Evolutionary conservation across 208 protist species (phyloP).

Genomic region (Leishmania tarentolae): DNA sequence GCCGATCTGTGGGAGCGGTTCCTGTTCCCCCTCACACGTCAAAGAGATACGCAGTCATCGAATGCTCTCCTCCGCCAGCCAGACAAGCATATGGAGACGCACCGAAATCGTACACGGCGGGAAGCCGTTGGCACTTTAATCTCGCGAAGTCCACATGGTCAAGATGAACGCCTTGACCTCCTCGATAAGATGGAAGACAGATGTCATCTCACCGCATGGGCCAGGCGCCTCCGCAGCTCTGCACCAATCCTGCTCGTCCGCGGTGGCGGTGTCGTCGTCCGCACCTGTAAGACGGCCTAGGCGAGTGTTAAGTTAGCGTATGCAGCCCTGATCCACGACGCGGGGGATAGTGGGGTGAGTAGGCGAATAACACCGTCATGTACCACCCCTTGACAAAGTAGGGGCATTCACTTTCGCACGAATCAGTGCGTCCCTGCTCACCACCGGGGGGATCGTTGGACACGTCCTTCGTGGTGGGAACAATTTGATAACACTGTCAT

Average conservation of each 20-base stretch:
- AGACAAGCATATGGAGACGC: constrained; percentile 66
- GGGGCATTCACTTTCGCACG: constrained; percentile 98
- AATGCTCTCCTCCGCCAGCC: constrained; percentile 77
- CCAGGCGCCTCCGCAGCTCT: not conserved
- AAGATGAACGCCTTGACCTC: constrained; percentile 75
- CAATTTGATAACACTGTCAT: constrained; percentile 32
- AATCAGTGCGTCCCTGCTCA: constrained; percentile 94
- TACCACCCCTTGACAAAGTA: constrained; percentile 86
- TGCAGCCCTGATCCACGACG: constrained; percentile 92
- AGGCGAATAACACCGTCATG: constrained; percentile 95
- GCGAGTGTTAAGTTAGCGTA: constrained; percentile 95
- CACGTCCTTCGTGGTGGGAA: constrained; percentile 75
- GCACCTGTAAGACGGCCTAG: constrained; percentile 97
- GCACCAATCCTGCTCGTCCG: constrained; percentile 42
- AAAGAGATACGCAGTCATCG: constrained; percentile 53
- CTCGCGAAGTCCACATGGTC: constrained; percentile 47
- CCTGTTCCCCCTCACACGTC: constrained; percentile 65
- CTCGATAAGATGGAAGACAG: constrained; percentile 62
- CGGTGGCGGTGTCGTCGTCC: constrained; percentile 40
- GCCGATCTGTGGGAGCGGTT: constrained; percentile 58
- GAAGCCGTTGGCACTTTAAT: constrained; percentile 42
- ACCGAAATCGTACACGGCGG: constrained; percentile 40
- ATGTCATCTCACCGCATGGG: constrained; percentile 60
- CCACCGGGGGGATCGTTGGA: constrained; percentile 57
- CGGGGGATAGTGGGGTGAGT: constrained; percentile 95